Evolutionary conservation across 129 eudicot species (phyloP), one percentile per base, ranked within the genome.

Genomic region (Ambrosia trifida): DNA sequence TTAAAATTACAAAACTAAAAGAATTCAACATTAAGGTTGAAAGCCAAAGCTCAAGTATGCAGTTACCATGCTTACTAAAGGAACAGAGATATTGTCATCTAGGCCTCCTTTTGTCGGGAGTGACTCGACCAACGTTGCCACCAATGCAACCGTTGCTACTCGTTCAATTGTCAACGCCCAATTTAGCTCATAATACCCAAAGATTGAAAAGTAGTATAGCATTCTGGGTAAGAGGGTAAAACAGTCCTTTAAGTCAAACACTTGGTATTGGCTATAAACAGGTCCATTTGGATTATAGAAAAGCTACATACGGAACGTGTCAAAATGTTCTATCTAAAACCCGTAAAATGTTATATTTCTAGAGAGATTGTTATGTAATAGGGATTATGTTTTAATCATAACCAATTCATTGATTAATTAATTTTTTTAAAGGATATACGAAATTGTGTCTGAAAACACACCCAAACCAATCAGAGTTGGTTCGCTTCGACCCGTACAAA

Each of bases 21-120:
- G 0, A 36, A 59, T 17, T 11, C 7, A 31, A 4, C 10, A 47
- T 24, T 18, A 69, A 16, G 64, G 41, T 70, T 77, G 51, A 49
- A 63, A 65, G 56, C 87, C 88, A 56, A 88, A 89, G 69, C 65
- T 51, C 73, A 85, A 69, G 65, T 70, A 81, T 35, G 99, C 90
- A 9, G 81, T 64, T 52, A 79, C 31, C 89, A 94, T 84, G 80
- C 89, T 90, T 30, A 73, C 91, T 54, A 90, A 66, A 82, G 99
- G 99, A 56, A 94, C 99, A 11, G 99, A 87, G 36, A 94, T 78
- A 76, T 94, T 94, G 77, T 94, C 99, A 68, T 94, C 99, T 33
- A 94, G 71, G 10, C 79, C 69, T 44, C 85, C 85, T 31, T 81
- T 76, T 0, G 81, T 80, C 8, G 99, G 97, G 47, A 94, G 95